phyloP scores from a whole-genome alignment of 2,329 filamentous ascomycete species.

The Penicillium brasilianum region DNA sequence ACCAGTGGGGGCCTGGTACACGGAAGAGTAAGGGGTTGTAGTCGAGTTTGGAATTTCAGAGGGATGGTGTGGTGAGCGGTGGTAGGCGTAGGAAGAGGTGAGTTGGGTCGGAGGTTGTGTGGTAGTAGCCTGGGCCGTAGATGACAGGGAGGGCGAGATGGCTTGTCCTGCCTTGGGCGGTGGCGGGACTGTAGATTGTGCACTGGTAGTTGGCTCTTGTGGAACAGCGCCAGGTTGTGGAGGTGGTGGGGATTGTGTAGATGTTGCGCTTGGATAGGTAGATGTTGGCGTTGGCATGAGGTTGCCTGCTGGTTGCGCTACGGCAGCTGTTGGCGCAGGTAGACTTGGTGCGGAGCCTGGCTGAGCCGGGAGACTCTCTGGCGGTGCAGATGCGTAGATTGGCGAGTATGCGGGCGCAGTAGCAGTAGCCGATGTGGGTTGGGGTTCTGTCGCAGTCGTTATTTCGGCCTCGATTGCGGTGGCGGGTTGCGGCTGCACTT shows the following conservation, averaged over 20 bases:
- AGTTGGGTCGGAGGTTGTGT: conserved; percentile 36
- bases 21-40: conserved; percentile 33
- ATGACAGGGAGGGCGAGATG: background rate
- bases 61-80: conserved; percentile 15
- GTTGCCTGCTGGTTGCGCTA: conserved; percentile 9
- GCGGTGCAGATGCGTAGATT: conserved; percentile 31
- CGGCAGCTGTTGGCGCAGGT: conserved; percentile 30
- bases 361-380: conserved; percentile 35
- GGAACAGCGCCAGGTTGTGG: conserved; percentile 46
- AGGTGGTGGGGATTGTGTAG: conserved; percentile 44
- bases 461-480: conserved; percentile 25
- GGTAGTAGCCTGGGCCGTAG: conserved; percentile 9
- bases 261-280: conserved; percentile 27
- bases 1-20: conserved; percentile 31
- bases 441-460: conserved; percentile 19
- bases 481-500: conserved; percentile 30
- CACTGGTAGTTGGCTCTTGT: conserved; percentile 9
- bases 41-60: conserved; percentile 29
- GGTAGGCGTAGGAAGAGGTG: conserved; percentile 25
- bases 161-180: conserved; percentile 28
- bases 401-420: conserved; percentile 43
- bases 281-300: conserved; percentile 33
- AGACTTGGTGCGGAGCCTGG: conserved; percentile 49
- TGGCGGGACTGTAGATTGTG: conserved; percentile 22
- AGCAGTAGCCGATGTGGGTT: conserved; percentile 27